Conservation (phyloP, 257 asterid species). For the Solanum corneliomulleri region DNA sequence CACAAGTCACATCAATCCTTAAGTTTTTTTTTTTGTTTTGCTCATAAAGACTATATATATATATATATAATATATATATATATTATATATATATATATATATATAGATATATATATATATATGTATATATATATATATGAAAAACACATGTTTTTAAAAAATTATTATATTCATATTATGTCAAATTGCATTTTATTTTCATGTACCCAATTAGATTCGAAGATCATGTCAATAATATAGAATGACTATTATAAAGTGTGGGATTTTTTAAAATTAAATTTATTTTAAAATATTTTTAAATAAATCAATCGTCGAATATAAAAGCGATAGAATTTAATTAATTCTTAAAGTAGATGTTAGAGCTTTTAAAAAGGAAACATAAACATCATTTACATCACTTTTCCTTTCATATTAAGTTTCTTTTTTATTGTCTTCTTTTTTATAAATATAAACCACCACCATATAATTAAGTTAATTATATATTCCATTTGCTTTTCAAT, state of each 20-base stretch:
- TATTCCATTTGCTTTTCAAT: neutral
- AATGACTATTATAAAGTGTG: too few species aligned
- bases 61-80: too few species aligned
- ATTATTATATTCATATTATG: neutral
- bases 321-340: too few species aligned
- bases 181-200: neutral
- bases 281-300: too few species aligned
- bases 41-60: neutral
- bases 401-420: neutral
- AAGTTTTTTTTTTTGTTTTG: neutral
- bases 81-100: too few species aligned
- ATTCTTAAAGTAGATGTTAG: neutral
- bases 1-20: neutral
- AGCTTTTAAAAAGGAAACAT: neutral
- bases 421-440: neutral
- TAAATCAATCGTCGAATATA: neutral
- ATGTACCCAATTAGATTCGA: neutral
- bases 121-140: too few species aligned
- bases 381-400: neutral
- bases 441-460: neutral
- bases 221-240: neutral
- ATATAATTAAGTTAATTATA: neutral
- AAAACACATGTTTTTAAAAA: neutral
- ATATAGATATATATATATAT: too few species aligned
- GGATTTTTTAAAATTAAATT: too few species aligned